Conservation (phyloP, 805 yeast genomes). For the Scheffersomyces ergatensis region DNA sequence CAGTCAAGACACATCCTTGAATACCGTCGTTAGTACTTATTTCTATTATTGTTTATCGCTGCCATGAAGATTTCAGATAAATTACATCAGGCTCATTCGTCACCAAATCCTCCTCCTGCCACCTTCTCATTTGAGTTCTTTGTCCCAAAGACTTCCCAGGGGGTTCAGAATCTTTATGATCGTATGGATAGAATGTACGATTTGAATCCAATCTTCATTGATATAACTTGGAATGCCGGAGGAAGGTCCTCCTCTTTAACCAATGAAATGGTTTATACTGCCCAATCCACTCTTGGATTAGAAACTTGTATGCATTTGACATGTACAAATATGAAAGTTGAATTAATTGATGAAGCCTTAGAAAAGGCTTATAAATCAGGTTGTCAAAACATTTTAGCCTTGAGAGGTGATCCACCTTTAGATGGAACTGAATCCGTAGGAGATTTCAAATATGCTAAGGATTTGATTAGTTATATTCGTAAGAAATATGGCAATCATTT, state of each 20-base stretch:
- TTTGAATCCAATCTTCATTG: conserved; percentile 85
- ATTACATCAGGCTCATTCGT: conserved; percentile 40
- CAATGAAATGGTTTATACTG: conserved; percentile 86
- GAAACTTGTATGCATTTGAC: conserved; percentile 99
- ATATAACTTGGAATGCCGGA: conserved; percentile 98
- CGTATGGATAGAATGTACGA: conserved; percentile 98
- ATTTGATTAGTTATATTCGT: conserved; percentile 75
- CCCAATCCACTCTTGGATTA: conserved; percentile 85
- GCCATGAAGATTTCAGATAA: conserved; percentile 42
- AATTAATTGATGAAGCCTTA: conserved; percentile 79
- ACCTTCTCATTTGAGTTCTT: conserved; percentile 96
- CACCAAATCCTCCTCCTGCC: conserved; percentile 44
- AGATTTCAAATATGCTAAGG: conserved; percentile 87
- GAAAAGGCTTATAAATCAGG: conserved; percentile 85
- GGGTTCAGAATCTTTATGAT: conserved; percentile 93
- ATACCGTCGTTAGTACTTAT: too few relatives aligned
- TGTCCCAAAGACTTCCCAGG: conserved; percentile 96
- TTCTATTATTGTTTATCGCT: too few relatives aligned
- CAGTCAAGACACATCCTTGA: too few relatives aligned
- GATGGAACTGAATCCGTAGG: conserved; percentile 72
- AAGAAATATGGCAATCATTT: conserved; percentile 81
- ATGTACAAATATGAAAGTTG: conserved; percentile 89
- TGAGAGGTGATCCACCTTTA: conserved; percentile 93
- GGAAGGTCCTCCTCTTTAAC: conserved; percentile 82
- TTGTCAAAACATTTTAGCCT: conserved; percentile 90